phyloP scores from a whole-genome alignment of 1,139 yeast species.

The Arxiozyma slooffiae region DNA sequence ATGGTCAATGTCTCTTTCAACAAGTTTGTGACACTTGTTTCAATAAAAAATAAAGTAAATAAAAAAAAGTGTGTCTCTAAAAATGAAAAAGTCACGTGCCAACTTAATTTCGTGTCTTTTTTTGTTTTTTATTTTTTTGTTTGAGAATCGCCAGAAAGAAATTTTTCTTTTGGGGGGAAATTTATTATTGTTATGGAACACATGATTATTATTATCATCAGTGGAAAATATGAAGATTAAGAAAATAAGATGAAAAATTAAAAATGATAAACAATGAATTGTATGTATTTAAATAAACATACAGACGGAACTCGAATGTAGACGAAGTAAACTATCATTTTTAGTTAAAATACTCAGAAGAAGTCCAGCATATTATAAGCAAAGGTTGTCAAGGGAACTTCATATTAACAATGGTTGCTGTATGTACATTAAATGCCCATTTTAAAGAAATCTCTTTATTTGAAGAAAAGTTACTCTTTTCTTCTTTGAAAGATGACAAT shows the following conservation, averaged over 20 bases:
- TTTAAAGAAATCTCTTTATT: too few relatives aligned
- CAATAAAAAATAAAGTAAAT: neutral
- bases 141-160: neutral
- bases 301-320: too few relatives aligned
- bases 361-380: neutral
- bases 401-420: slow-evolving; percentile 16
- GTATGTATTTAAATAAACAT: too few relatives aligned
- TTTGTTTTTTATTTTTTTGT: too few relatives aligned
- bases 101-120: neutral
- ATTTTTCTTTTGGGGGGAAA: neutral
- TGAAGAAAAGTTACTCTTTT: too few relatives aligned
- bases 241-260: neutral
- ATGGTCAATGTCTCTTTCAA: neutral
- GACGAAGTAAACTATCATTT: too few relatives aligned
- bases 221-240: too few relatives aligned
- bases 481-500: neutral
- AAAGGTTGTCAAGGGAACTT: neutral
- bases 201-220: too few relatives aligned
- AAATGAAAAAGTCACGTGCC: slow-evolving; percentile 1
- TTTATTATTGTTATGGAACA: too few relatives aligned
- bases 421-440: slow-evolving; percentile 11
- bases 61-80: too few relatives aligned
- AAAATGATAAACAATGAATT: neutral
- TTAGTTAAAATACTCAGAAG: neutral
- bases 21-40: neutral